Evolutionary conservation across 2,329 filamentous ascomycete species (phyloP).

Genomic region (Fusarium incarnatum): DNA sequence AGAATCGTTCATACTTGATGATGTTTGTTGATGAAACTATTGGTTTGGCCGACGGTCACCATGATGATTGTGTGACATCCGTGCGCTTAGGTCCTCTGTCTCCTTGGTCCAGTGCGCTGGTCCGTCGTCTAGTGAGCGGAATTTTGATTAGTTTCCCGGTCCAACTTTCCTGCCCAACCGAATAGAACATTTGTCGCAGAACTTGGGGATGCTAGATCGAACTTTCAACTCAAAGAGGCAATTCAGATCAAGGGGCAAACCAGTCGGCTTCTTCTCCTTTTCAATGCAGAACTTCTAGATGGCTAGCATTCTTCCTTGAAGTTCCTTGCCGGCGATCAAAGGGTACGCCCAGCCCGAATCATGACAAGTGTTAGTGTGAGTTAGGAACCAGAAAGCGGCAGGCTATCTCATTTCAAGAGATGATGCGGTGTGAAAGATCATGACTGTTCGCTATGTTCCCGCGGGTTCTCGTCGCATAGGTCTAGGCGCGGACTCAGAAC

Average conservation of each 20-base stretch:
- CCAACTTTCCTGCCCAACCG: neutral
- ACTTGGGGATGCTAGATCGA: neutral
- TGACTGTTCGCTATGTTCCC: neutral
- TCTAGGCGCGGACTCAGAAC: neutral
- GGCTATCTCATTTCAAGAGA: neutral
- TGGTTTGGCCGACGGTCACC: neutral
- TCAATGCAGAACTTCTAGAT: neutral
- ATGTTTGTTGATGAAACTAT: neutral
- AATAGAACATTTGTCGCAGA: neutral
- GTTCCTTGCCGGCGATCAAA: neutral
- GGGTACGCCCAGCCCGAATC: neutral
- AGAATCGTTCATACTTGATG: neutral
- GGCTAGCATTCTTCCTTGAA: too few relatives aligned
- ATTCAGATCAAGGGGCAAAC: neutral
- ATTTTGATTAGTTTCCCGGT: neutral
- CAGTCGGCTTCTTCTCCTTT: neutral
- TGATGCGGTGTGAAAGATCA: neutral
- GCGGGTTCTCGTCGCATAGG: neutral
- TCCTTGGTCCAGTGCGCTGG: neutral
- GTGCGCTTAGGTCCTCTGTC: neutral
- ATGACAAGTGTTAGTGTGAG: neutral
- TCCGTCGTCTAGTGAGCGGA: conserved; percentile 9
- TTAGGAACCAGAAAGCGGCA: neutral
- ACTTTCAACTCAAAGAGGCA: neutral
- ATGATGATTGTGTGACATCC: neutral